Evolutionary conservation across 2,329 filamentous ascomycete genomes (phyloP).

Genomic region (Graphilbum ipis-grandicollis): DNA sequence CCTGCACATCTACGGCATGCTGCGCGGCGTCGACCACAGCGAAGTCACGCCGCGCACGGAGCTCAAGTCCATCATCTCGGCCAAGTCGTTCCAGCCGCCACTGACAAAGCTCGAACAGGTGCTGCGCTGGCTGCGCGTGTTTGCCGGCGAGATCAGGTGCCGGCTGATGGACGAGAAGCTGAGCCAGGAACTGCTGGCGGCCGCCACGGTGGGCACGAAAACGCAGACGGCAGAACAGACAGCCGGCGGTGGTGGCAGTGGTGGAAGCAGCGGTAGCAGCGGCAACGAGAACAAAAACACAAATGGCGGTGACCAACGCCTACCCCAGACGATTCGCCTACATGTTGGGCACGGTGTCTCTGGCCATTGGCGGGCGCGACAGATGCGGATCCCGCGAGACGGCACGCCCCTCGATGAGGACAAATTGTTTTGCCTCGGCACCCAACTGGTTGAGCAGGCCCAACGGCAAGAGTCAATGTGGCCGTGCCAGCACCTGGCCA

Average conservation of each 20-base stretch:
- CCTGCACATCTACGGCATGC: constrained; percentile 66
- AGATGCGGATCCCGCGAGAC: constrained; percentile 59
- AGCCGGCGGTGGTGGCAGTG: no score
- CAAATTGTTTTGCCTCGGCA: constrained; percentile 57
- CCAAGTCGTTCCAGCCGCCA: constrained; percentile 80
- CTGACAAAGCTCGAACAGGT: constrained; percentile 68
- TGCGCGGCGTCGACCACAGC: constrained; percentile 71
- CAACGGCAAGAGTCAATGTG: constrained; percentile 63
- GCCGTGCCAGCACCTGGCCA: constrained; percentile 80
- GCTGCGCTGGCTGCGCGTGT: constrained; percentile 74
- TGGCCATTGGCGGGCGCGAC: constrained; percentile 40
- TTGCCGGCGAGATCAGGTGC: constrained; percentile 78
- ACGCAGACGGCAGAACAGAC: no score
- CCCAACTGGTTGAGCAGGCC: constrained; percentile 60
- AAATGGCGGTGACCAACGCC: constrained; percentile 75
- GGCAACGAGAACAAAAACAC: no score
- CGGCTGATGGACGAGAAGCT: constrained; percentile 72
- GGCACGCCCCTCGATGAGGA: constrained; percentile 50
- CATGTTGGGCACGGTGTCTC: constrained; percentile 62
- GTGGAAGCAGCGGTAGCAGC: no score
- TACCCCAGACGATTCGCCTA: constrained; percentile 72
- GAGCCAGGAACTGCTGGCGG: constrained; percentile 6
- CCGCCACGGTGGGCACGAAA: neutral
- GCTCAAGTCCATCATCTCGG: constrained; percentile 94
- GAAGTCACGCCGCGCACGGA: constrained; percentile 84